These are phyloP conservation scores for Chlorociboria aeruginascens DNA, from an alignment of 495 filamentous ascomycete species.

Conservation along the genomic window DNA sequence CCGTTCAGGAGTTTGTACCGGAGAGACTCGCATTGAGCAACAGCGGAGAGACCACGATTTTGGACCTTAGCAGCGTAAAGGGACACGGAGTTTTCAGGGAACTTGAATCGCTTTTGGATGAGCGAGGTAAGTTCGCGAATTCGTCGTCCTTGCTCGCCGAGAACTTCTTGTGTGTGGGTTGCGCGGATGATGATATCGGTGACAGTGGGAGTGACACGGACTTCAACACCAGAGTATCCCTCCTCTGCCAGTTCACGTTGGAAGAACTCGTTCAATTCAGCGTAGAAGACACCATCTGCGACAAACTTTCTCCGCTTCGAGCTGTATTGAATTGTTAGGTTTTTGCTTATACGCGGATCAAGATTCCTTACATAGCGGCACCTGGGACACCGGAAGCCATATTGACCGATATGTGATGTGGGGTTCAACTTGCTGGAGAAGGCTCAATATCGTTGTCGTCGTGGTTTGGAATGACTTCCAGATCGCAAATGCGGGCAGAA, in stretches of 20 bases:
- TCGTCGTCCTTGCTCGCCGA: conserved; percentile 97
- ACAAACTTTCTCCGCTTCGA: conserved; percentile 99
- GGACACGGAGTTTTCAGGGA: conserved; percentile 99
- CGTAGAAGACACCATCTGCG: conserved; percentile 99
- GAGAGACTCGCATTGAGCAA: conserved; percentile 99
- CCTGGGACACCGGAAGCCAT: conserved; percentile 57
- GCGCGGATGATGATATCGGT: conserved; percentile 99
- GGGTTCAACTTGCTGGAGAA: conserved; percentile 18
- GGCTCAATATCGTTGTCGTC: conserved; percentile 19
- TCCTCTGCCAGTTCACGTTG: conserved; percentile 99
- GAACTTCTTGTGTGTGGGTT: conserved; percentile 99
- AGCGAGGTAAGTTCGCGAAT: conserved; percentile 99
- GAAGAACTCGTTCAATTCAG: conserved; percentile 99
- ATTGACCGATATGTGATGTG: conserved; percentile 24
- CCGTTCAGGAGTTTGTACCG: conserved; percentile 99
- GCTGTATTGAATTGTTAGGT: conserved; percentile 29
- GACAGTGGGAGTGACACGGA: conserved; percentile 98
- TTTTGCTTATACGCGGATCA: neutral
- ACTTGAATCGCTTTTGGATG: conserved; percentile 99
- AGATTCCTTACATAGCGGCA: conserved; percentile 38
- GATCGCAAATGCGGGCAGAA: neutral
- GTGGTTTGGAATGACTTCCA: conserved; percentile 1
- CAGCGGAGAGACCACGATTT: conserved; percentile 97
- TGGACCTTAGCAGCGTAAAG: conserved; percentile 99
- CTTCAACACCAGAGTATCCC: conserved; percentile 98